Conservation (phyloP, 2,329 filamentous ascomycete species). For the Pseudogymnoascus destructans region DNA sequence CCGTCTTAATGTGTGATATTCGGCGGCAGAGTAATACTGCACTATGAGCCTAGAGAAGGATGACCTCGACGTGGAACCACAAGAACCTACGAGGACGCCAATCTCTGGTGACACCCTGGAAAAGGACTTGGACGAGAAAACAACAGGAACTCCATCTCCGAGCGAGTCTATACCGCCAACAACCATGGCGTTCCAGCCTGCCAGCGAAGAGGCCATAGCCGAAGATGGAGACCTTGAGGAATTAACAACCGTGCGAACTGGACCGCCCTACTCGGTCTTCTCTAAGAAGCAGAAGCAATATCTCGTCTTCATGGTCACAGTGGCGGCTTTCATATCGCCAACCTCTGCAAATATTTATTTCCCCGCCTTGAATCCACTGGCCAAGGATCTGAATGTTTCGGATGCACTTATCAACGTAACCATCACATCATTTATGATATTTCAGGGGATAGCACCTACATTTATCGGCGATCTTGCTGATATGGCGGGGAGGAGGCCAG, state of each 20-base stretch:
- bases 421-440: constrained; percentile 9
- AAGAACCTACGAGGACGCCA: background rate
- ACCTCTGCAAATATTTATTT: background rate
- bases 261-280: constrained; percentile 25
- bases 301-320: constrained; percentile 39
- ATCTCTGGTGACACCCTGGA: background rate
- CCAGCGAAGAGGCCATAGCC: constrained; percentile 15
- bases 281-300: constrained; percentile 32
- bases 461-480: constrained; percentile 28
- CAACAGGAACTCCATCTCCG: background rate
- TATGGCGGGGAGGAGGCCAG: constrained; percentile 36
- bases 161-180: background rate
- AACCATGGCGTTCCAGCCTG: background rate
- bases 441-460: constrained; percentile 7
- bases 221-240: constrained; percentile 21
- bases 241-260: constrained; percentile 19
- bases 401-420: constrained; percentile 10
- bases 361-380: background rate
- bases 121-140: background rate
- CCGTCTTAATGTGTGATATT: background rate
- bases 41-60: background rate
- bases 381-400: background rate
- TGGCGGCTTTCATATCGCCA: constrained; percentile 28
- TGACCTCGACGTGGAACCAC: background rate
- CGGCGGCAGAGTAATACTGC: background rate